Percentiles rank a stretch among this genome's conserved stretches.
These are phyloP conservation scores for Lantana camara DNA, from an alignment of 257 asterid species.

Conservation along the genomic window DNA sequence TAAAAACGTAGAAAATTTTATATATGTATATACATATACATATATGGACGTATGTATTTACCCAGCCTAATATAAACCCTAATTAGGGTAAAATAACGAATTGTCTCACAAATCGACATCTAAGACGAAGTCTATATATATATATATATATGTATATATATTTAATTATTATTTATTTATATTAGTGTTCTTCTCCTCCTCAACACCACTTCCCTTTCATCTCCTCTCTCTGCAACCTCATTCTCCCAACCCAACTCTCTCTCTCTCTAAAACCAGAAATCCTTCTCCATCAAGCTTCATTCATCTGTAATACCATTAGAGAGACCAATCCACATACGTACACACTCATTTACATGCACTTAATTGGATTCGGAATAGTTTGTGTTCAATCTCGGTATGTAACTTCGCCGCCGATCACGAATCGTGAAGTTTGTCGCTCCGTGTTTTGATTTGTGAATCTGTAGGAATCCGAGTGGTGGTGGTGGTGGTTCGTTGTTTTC, in stretches of 20 bases:
- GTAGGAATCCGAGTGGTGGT: neutral
- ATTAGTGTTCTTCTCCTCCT: slow-evolving; percentile 14
- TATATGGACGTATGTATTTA: too few relatives aligned
- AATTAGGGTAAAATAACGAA: slow-evolving; percentile 25
- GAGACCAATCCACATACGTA: neutral
- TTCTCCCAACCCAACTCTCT: neutral
- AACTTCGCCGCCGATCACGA: slow-evolving; percentile 31
- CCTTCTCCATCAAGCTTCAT: slow-evolving; percentile 24
- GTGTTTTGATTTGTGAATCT: slow-evolving; percentile 16
- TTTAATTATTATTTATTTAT: neutral
- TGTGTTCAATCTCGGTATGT: slow-evolving; percentile 17
- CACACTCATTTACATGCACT: slow-evolving; percentile 17
- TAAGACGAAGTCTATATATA: neutral
- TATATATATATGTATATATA: neutral
- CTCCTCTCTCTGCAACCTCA: slow-evolving; percentile 25
- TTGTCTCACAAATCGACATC: slow-evolving; percentile 16
- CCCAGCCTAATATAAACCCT: too few relatives aligned
- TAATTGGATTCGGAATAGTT: slow-evolving; percentile 9
- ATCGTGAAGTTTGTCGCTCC: slow-evolving; percentile 11
- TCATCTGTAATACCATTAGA: neutral
- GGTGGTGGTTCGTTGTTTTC: neutral
- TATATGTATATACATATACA: too few relatives aligned
- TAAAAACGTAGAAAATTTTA: too few relatives aligned
- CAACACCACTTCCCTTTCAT: slow-evolving; percentile 21
- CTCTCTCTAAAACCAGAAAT: slow-evolving; percentile 26